A percentile compares a stretch with the other conserved stretches of the same genome.
phyloP scores from a whole-genome alignment of 2,329 filamentous ascomycete genomes.

The Fonsecaea pedrosoi region DNA sequence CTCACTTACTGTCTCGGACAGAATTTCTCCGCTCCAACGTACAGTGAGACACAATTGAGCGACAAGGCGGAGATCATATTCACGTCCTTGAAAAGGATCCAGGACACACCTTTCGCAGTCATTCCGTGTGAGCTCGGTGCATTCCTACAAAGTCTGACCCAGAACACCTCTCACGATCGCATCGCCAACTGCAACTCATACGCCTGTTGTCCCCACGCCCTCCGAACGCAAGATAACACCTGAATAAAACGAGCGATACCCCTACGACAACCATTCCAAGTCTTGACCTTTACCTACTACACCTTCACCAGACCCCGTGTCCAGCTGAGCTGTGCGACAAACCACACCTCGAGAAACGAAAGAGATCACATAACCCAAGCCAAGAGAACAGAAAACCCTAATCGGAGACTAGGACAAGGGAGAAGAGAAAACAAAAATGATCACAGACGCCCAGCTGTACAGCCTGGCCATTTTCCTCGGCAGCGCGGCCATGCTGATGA shows the following conservation, averaged over 20 bases:
- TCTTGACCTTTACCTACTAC: no score
- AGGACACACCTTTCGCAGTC: neutral
- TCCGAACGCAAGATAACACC: no score
- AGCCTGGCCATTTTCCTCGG: conserved; percentile 91
- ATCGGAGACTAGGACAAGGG: neutral
- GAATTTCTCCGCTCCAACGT: neutral
- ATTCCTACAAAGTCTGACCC: neutral
- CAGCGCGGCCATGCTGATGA: conserved; percentile 85
- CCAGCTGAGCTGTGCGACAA: no score
- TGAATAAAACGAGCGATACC: no score
- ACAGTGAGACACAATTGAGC: neutral
- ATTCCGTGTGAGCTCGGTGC: neutral
- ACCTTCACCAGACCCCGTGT: no score
- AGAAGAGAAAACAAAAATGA: conserved; percentile 70
- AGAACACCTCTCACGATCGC: neutral
- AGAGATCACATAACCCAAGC: neutral
- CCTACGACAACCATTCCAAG: no score
- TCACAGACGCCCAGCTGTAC: conserved; percentile 91
- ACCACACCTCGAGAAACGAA: neutral
- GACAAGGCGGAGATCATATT: neutral
- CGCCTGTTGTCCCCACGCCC: no score
- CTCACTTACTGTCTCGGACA: no score
- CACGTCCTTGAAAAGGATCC: no score
- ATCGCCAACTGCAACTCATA: no score
- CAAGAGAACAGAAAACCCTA: conserved; percentile 45